Conservation (phyloP, 768 basidiomycete genomes). For the Cyclocybe cylindracea region DNA sequence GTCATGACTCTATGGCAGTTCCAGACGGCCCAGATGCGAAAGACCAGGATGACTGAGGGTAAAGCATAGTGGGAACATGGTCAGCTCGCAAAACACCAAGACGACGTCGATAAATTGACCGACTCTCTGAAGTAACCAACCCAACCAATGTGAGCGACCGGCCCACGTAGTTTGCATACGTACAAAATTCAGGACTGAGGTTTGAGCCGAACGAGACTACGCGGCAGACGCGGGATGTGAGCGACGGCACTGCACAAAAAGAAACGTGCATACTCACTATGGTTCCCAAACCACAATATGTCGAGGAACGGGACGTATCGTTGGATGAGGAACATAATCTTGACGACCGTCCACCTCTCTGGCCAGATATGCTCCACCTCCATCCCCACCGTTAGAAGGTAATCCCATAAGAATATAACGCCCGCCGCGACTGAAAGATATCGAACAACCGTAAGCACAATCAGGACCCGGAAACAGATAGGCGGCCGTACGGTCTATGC, state of each 20-base stretch:
- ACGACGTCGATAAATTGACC: background rate
- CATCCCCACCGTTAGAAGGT: conserved; percentile 1
- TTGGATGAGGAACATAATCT: background rate
- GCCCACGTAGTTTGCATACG: background rate
- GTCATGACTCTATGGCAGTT: background rate
- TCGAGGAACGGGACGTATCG: conserved; percentile 2
- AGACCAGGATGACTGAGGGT: background rate
- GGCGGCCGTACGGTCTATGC: too few relatives aligned
- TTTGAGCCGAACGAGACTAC: background rate
- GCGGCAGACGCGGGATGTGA: background rate
- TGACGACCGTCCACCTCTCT: background rate
- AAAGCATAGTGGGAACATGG: too few relatives aligned
- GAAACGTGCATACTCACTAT: background rate
- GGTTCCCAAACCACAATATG: background rate
- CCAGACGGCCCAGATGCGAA: background rate
- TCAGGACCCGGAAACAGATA: too few relatives aligned
- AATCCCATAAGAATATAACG: conserved; percentile 1
- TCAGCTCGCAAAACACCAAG: background rate
- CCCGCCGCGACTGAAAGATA: background rate
- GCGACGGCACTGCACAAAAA: background rate
- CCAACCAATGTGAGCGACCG: background rate
- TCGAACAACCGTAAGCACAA: too few relatives aligned
- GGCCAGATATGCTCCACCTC: conserved; percentile 3
- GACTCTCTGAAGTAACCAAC: background rate
- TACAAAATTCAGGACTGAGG: background rate